Conservation (phyloP, 2,329 filamentous ascomycete species). For the Cytospora schulzeri region DNA sequence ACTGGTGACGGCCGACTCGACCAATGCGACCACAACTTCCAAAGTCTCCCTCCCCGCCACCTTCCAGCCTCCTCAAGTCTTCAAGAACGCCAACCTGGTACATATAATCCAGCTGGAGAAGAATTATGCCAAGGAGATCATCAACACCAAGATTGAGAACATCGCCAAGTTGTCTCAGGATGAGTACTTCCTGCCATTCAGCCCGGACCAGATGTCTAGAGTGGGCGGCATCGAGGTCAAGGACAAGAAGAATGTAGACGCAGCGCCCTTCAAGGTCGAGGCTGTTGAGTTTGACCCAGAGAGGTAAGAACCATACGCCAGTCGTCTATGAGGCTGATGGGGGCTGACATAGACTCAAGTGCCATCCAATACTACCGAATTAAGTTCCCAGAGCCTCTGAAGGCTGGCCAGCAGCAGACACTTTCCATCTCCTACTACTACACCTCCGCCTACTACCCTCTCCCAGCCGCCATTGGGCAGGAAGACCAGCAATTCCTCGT, state of each 20-base stretch:
- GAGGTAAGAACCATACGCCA: conserved; percentile 47
- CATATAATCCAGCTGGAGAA: conserved; percentile 92
- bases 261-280: conserved; percentile 69
- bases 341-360: conserved; percentile 44
- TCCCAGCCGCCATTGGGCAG: conserved; percentile 83
- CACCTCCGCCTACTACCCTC: conserved; percentile 75
- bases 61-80: conserved; percentile 87
- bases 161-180: conserved; percentile 74
- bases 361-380: conserved; percentile 83
- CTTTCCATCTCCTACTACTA: conserved; percentile 84
- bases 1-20: conserved; percentile 44
- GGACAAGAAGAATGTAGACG: conserved; percentile 79
- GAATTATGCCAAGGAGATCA: conserved; percentile 82
- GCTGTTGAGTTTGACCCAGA: conserved; percentile 64
- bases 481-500: conserved; percentile 82
- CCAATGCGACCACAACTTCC: conserved; percentile 50
- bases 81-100: conserved; percentile 91
- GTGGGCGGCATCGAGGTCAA: conserved; percentile 88
- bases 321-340: background rate
- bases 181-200: conserved; percentile 91
- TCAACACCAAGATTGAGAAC: conserved; percentile 96
- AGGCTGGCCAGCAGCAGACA: conserved; percentile 77
- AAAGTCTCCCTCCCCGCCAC: conserved; percentile 62
- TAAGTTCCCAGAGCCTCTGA: conserved; percentile 73
- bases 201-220: conserved; percentile 70